Conservation (phyloP, 257 asterid genomes). For the Eustoma russellianum region DNA sequence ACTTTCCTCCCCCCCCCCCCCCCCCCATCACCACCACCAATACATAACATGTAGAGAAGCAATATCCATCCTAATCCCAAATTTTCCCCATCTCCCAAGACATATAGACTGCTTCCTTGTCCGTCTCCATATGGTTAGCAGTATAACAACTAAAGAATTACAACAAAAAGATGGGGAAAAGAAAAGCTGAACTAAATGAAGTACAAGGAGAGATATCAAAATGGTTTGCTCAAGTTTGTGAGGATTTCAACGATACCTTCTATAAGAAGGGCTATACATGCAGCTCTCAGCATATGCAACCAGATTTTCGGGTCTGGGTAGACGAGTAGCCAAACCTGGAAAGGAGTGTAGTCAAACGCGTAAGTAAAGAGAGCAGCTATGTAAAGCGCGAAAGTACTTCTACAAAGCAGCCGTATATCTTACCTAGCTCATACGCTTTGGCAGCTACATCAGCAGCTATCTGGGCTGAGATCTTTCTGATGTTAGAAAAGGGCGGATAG, state of each 20-base stretch:
- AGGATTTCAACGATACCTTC: slow-evolving; percentile 52
- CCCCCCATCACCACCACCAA: too few relatives aligned
- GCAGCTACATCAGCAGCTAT: slow-evolving; percentile 89
- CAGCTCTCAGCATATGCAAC: slow-evolving; percentile 73
- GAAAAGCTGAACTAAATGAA: not conserved
- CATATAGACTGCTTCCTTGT: slow-evolving; percentile 2
- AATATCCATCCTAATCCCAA: too few relatives aligned
- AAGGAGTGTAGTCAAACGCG: slow-evolving; percentile 5
- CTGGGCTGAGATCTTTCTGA: slow-evolving; percentile 79
- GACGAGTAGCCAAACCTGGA: slow-evolving; percentile 79
- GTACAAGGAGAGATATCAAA: slow-evolving; percentile 4
- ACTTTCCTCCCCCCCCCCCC: too few relatives aligned
- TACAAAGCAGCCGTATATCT: not conserved
- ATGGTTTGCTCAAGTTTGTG: not conserved
- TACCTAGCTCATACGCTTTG: slow-evolving; percentile 89
- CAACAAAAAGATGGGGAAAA: not conserved
- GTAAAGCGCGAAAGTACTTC: not conserved
- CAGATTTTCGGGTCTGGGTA: slow-evolving; percentile 62
- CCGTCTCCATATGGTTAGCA: slow-evolving; percentile 9
- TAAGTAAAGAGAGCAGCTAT: not conserved
- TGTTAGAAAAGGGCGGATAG: slow-evolving; percentile 74
- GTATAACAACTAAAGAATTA: not conserved
- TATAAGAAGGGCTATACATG: slow-evolving; percentile 86
- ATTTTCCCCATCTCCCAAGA: slow-evolving; percentile 1
- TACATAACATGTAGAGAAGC: too few relatives aligned